phyloP scores from a whole-genome alignment of 257 asterid species.

The Ophiorrhiza pumila region DNA sequence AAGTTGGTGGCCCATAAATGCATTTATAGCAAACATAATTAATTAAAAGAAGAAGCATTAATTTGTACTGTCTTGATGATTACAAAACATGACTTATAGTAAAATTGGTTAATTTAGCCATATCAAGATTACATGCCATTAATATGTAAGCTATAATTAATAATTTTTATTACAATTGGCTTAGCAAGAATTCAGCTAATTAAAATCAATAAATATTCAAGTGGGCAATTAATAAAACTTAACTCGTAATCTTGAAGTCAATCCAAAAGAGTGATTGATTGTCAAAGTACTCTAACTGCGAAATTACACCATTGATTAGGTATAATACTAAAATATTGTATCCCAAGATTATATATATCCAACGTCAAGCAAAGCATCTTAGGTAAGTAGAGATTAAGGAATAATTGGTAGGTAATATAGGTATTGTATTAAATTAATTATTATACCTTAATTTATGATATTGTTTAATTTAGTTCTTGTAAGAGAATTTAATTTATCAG shows the following conservation, averaged over 20 bases:
- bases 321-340: constrained; percentile 4
- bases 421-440: constrained; percentile 19
- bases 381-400: constrained; percentile 23
- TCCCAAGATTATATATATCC: constrained; percentile 19
- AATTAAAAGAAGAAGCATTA: no score
- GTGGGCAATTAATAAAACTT: constrained; percentile 2
- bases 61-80: no score
- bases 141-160: neutral
- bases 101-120: neutral
- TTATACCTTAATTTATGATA: constrained; percentile 20
- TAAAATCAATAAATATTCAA: constrained; percentile 10
- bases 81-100: no score
- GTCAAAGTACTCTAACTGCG: constrained; percentile 18
- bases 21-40: constrained; percentile 1
- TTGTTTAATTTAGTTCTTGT: neutral
- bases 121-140: neutral
- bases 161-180: no score
- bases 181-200: constrained; percentile 7
- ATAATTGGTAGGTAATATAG: constrained; percentile 22
- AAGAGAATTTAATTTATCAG: neutral
- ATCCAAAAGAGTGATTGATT: constrained; percentile 19
- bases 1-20: constrained; percentile 16
- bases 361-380: constrained; percentile 27
- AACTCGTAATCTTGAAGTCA: constrained; percentile 27
- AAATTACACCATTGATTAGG: constrained; percentile 15